Conservation (phyloP, 2,329 filamentous ascomycete genomes). For the Thelonectria blattea region DNA sequence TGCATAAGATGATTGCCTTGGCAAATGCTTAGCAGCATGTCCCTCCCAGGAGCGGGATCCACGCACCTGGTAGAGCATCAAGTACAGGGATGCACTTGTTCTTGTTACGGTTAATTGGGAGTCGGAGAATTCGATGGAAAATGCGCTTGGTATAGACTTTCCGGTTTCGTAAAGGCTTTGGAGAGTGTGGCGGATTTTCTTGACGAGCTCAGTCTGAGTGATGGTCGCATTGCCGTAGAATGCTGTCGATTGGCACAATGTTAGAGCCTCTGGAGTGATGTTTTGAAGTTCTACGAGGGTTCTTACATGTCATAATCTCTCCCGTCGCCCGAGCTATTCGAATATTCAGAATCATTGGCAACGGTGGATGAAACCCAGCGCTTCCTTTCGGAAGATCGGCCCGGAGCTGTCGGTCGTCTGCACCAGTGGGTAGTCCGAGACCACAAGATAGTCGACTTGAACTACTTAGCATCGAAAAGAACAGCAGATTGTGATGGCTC, state of each 20-base stretch:
- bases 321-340: constrained; percentile 37
- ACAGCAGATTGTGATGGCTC: neutral
- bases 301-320: constrained; percentile 39
- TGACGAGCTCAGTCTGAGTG: constrained; percentile 36
- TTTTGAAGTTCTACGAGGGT: no score
- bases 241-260: constrained; percentile 14
- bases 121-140: constrained; percentile 33
- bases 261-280: neutral
- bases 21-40: neutral
- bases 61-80: constrained; percentile 37
- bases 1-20: constrained; percentile 41
- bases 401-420: constrained; percentile 37
- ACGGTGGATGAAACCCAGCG: constrained; percentile 35
- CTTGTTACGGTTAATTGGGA: constrained; percentile 30
- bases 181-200: constrained; percentile 32
- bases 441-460: constrained; percentile 36
- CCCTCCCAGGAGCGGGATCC: neutral
- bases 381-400: constrained; percentile 36
- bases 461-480: neutral
- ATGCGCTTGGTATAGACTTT: constrained; percentile 32
- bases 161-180: constrained; percentile 33
- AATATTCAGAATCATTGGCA: constrained; percentile 37
- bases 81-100: constrained; percentile 37
- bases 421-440: constrained; percentile 35
- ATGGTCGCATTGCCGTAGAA: constrained; percentile 36